Evolutionary conservation across 202 grass and related monocot genomes (phyloP).

Genomic region (Carex arenaria): DNA sequence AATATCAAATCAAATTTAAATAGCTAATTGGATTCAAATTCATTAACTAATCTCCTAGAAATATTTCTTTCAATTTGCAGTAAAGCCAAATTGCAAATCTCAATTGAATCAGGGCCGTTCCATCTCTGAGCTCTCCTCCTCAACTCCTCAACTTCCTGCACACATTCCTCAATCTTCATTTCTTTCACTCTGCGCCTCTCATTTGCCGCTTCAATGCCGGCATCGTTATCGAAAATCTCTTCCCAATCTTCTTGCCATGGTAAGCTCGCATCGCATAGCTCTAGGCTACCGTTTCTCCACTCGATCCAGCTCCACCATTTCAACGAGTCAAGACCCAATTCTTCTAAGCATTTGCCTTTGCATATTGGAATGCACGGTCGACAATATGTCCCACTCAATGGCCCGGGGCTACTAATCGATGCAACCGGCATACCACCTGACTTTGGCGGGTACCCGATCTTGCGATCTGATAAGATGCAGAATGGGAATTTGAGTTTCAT

Average conservation of each 20-base stretch:
- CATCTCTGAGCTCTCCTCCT: slow-evolving; percentile 12
- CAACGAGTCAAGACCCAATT: background rate
- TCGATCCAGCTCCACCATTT: slow-evolving; percentile 42
- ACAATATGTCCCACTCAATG: slow-evolving; percentile 74
- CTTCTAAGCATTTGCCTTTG: slow-evolving; percentile 14
- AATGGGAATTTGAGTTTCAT: slow-evolving; percentile 47
- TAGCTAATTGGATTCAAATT: no score
- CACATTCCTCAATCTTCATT: slow-evolving; percentile 32
- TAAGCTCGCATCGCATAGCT: background rate
- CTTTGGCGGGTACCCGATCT: slow-evolving; percentile 36
- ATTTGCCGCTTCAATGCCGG: slow-evolving; percentile 26
- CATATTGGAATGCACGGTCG: slow-evolving; percentile 45
- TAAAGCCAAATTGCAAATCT: slow-evolving; percentile 34
- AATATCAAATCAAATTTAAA: no score
- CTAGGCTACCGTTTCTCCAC: slow-evolving; percentile 50
- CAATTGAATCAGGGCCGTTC: slow-evolving; percentile 32
- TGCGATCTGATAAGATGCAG: slow-evolving; percentile 55
- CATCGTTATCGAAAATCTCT: slow-evolving; percentile 37
- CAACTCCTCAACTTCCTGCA: slow-evolving; percentile 29
- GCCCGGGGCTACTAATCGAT: slow-evolving; percentile 50
- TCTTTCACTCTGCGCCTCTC: slow-evolving; percentile 18
- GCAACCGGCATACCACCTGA: slow-evolving; percentile 47
- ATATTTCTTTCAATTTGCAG: slow-evolving; percentile 7
- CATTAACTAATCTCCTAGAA: no score
- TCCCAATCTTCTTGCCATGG: slow-evolving; percentile 37